Evolutionary conservation across 2,329 filamentous ascomycete genomes (phyloP).

Genomic region (Colletotrichum sp.): DNA sequence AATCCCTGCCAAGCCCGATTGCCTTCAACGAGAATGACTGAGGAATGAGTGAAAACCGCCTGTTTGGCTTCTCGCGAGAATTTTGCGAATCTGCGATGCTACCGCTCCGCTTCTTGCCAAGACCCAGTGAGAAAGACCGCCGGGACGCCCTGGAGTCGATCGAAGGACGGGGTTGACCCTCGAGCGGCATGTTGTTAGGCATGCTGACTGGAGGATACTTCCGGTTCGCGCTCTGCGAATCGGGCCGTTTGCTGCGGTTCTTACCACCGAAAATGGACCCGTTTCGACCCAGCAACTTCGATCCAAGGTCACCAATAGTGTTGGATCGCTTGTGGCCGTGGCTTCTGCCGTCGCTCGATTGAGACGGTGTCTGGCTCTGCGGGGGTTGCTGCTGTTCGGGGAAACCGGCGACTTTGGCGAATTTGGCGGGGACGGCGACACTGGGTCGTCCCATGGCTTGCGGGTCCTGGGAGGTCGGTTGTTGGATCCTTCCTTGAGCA

Average conservation of each 20-base stretch:
- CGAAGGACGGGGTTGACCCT: conserved; percentile 65
- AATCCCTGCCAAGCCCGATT: conserved; percentile 64
- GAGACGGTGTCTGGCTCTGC: conserved; percentile 12
- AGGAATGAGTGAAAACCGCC: conserved; percentile 75
- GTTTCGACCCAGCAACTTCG: conserved; percentile 83
- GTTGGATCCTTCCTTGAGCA: conserved; percentile 87
- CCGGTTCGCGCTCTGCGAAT: conserved; percentile 49
- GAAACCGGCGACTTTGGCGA: conserved; percentile 63
- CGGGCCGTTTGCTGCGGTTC: conserved; percentile 53
- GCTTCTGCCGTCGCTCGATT: conserved; percentile 34
- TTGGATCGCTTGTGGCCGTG: conserved; percentile 72
- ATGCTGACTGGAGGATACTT: conserved; percentile 92
- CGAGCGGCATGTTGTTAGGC: conserved; percentile 71
- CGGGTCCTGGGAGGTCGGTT: conserved; percentile 79
- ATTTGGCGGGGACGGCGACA: conserved; percentile 63
- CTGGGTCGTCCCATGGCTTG: conserved; percentile 67
- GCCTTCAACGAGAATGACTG: conserved; percentile 67
- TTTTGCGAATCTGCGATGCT: conserved; percentile 64
- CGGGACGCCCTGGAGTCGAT: conserved; percentile 72
- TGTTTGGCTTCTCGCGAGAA: conserved; percentile 60
- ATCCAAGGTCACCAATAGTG: conserved; percentile 81
- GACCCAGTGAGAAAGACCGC: conserved; percentile 72
- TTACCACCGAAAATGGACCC: conserved; percentile 79
- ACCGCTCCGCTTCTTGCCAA: conserved; percentile 74
- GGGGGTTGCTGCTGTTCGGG: conserved; percentile 53